A percentile compares a stretch with the other conserved stretches of the same genome.
Evolutionary conservation across 2,329 filamentous ascomycete species (phyloP).

Genomic region (Hymenoscyphus albidus): DNA sequence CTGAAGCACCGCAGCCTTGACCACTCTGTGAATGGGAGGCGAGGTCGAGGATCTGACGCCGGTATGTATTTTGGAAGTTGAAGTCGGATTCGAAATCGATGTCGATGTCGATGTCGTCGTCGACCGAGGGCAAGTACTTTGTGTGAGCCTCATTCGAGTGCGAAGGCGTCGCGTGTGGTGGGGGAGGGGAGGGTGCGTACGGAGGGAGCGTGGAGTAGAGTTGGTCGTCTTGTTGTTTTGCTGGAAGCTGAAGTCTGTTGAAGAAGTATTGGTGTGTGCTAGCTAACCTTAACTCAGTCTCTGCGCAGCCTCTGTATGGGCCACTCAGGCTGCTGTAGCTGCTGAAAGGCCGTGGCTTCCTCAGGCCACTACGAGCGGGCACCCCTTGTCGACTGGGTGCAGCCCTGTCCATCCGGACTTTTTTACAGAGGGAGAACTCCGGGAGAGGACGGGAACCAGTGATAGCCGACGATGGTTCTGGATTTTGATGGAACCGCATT

Average conservation of each 20-base stretch:
- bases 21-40: not conserved
- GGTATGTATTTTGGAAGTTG: not conserved
- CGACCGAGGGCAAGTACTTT: conserved; percentile 7
- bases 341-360: not conserved
- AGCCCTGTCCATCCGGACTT: not conserved
- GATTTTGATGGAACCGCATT: not conserved
- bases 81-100: too few relatives aligned
- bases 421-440: not conserved
- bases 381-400: not conserved
- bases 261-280: not conserved
- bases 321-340: conserved; percentile 1
- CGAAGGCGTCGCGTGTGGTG: not conserved
- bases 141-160: conserved; percentile 13
- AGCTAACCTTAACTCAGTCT: not conserved
- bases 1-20: conserved; percentile 23
- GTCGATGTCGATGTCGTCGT: conserved; percentile 4
- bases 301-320: not conserved
- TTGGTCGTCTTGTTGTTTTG: not conserved
- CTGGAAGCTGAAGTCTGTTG: not conserved
- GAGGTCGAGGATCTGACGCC: not conserved
- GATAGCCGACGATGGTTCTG: not conserved
- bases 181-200: not conserved
- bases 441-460: not conserved
- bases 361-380: not conserved
- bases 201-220: not conserved